Evolutionary conservation across 306 rosid species (phyloP).

Genomic region (Sicyos edulis): DNA sequence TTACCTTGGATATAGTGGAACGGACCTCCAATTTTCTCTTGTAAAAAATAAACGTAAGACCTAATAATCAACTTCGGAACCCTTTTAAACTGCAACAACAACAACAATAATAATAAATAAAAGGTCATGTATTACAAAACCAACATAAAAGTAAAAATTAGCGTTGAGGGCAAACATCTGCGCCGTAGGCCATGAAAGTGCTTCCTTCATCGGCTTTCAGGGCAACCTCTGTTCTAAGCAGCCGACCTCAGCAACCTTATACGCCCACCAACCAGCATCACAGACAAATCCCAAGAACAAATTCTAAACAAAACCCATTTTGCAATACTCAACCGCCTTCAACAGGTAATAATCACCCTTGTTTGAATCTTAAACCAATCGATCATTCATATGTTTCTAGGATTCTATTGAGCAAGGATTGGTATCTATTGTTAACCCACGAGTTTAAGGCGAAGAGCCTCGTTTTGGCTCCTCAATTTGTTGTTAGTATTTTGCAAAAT

Average conservation of each 20-base stretch:
- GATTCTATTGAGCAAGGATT: constrained; percentile 51
- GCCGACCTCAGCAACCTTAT: constrained; percentile 28
- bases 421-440: constrained; percentile 54
- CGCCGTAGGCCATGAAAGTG: constrained; percentile 33
- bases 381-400: constrained; percentile 46
- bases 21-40: too few relatives aligned
- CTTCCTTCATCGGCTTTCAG: constrained; percentile 39
- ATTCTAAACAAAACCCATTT: neutral
- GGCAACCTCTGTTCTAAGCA: constrained; percentile 31
- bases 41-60: too few relatives aligned
- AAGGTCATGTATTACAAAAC: too few relatives aligned
- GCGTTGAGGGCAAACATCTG: neutral
- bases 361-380: constrained; percentile 20
- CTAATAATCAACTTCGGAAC: too few relatives aligned
- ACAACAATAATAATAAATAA: too few relatives aligned
- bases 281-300: constrained; percentile 16
- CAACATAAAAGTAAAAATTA: too few relatives aligned
- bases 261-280: neutral
- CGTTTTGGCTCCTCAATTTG: constrained; percentile 39
- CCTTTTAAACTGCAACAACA: too few relatives aligned
- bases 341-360: constrained; percentile 28
- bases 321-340: constrained; percentile 20
- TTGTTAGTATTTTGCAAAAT: constrained; percentile 49
- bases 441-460: constrained; percentile 38
- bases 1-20: too few relatives aligned